Base-by-base conservation (phyloP, 1,139 yeast genomes). In the Protomyces lactucae-debilis region DNA sequence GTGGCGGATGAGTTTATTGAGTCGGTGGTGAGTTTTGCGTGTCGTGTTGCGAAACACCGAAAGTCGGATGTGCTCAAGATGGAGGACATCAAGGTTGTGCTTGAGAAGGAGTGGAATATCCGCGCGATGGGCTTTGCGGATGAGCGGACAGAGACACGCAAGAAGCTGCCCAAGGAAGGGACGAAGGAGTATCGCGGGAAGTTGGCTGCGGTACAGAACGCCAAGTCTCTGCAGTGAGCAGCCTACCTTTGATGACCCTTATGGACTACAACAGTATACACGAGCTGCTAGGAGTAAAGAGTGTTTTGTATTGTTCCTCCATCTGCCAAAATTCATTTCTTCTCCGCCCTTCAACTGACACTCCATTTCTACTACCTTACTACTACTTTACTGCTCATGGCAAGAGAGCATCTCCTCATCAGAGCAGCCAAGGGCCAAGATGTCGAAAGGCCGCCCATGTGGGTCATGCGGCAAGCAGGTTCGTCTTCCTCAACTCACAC, bases 391-490 rank as follows among this genome's bases (percentile, higher is more conserved):
- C 32, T 28, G 8, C 10, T 18, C 48, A 43, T 43, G 48, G 48
- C 25, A 43, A n/a, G 18, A 28, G 61, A 57, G 28, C 55, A 55
- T 18, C 21, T 59, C 52, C 53, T 93, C 56, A 79, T 93, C 69
- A 81, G 99, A 72, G 97, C 98, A 3, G 97, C 99, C 25, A 56
- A 68, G 67, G 81, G 87, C 61, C 96, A 92, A 74, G 79, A 79
- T 70, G 97, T 93, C 57, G 99, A 93, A 77, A 85, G 99, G 74
- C 97, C 99, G 0, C 99, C 99, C 32, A 85, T 93, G 67, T 93
- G 99, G 99, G 88, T 93, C 71, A 93, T 93, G 71, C 69, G 70
- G 68, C 28, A 45, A 61, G 56, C 52, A 10, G 48, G 48, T 43
- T 0, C 16, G 48, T 16, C 6, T 10, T 18, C 32, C 2, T 10